A percentile compares a stretch with the other conserved stretches of the same genome.
These are phyloP conservation scores for Nicotiana sylvestris DNA, from an alignment of 257 asterid genomes.

Conservation along the genomic window DNA sequence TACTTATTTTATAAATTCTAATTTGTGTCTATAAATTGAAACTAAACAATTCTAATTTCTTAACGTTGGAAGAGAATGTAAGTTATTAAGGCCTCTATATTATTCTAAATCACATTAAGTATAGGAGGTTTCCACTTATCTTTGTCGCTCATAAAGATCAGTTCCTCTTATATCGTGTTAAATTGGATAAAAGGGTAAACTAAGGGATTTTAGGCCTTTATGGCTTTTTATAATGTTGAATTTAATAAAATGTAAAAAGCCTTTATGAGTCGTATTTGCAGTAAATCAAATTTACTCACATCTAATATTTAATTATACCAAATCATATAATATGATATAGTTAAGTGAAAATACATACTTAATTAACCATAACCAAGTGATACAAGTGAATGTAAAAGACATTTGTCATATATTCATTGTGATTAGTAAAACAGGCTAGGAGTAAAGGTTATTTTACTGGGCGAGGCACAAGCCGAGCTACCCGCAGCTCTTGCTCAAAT, in stretches of 20 bases:
- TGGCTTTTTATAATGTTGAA: no score
- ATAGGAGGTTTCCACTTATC: background rate
- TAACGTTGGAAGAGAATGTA: no score
- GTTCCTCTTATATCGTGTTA: background rate
- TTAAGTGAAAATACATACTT: no score
- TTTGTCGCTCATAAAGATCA: background rate
- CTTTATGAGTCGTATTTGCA: background rate
- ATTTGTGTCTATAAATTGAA: background rate
- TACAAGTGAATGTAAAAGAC: background rate
- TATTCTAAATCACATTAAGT: background rate
- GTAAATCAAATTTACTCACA: background rate
- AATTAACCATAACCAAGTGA: background rate
- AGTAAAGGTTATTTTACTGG: background rate
- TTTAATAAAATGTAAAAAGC: no score
- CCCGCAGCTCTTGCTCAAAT: no score
- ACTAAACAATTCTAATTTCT: background rate
- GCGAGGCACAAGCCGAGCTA: no score
- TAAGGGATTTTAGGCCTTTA: background rate
- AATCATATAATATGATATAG: background rate
- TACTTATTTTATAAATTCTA: fast-evolving
- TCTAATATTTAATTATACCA: background rate
- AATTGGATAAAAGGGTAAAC: background rate
- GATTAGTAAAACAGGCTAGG: background rate
- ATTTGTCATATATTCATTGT: background rate
- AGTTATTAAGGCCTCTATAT: no score